Evolutionary conservation across 768 basidiomycete genomes (phyloP), one percentile per base, ranked within the genome.

Genomic region (Amanita fuliginea): DNA sequence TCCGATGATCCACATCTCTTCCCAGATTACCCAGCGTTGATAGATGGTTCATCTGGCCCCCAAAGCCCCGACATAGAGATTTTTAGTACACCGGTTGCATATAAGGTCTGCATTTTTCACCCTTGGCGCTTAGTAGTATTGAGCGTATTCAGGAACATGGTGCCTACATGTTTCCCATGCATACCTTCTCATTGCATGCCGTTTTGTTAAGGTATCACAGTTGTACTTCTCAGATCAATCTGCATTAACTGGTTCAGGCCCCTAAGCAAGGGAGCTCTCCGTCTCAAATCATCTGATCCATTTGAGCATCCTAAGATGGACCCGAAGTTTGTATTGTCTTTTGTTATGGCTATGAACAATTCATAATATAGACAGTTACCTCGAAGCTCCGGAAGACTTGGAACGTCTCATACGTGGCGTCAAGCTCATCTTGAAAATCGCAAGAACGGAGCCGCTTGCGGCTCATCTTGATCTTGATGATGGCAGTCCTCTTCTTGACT

Each of bases 1-100:
- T 67, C 73, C 0, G 68, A 68, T 35, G 72, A 81, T 52, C 67
- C 71, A 0, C 53, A 49, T 1, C 60, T 79, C 4, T 77, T 80
- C 60, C 68, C 73, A 0, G 56, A 61, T 10, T 57, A 55, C 9
- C 24, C 24, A 9, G 16, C 19, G n/a, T 39, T 73, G 34, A 42
- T 61, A 54, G 70, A 72, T 46, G 65, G 59, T 32, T 71, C 72
- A 6, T 71, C 72, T 1, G 66, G 65, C 10, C 44, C 65, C 1
- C 62, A 62, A 19, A 62, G 64, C 30, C 72, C 74, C 16, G 74
- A 75, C 47, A 51, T 74, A 2, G 74, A 75, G 51, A 54, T 74
- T 4, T 67, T 69, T 49, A 54, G 57, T 2, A 71, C 68, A 21
- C 67, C 68, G 3, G 42, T 72, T 10, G 72, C 64, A 4, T 70